A percentile compares a stretch with the other conserved stretches of the same genome.
Evolutionary conservation across 2,329 filamentous ascomycete genomes (phyloP).

Genomic region (Phialophora tarda): DNA sequence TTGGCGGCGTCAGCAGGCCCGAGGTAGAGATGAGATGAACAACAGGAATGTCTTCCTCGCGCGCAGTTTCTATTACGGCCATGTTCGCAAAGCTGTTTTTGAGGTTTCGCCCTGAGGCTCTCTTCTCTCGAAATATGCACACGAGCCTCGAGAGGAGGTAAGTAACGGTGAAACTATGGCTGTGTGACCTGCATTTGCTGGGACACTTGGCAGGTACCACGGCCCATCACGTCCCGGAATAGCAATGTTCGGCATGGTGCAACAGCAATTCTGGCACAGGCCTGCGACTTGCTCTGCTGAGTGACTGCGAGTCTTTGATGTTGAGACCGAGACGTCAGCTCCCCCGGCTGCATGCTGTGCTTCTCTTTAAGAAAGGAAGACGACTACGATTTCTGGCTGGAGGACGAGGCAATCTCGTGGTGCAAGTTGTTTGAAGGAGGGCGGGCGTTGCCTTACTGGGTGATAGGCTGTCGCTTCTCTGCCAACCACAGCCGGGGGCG

Average conservation of each 20-base stretch:
- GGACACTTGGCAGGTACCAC: not conserved
- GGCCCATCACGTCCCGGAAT: not conserved
- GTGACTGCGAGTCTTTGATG: not conserved
- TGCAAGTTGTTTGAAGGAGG: not conserved
- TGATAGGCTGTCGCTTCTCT: slow-evolving; percentile 10
- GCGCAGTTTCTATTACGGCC: not conserved
- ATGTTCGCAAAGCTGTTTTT: not conserved
- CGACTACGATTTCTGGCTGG: too few species aligned
- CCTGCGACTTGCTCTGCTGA: not conserved
- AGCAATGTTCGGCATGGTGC: not conserved
- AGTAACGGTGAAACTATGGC: slow-evolving; percentile 5
- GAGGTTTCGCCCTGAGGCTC: not conserved
- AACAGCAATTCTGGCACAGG: not conserved
- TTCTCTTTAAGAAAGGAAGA: not conserved
- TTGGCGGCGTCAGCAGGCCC: not conserved
- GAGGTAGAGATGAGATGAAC: not conserved
- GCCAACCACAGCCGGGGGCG: slow-evolving; percentile 24
- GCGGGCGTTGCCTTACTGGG: not conserved
- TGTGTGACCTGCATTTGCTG: slow-evolving; percentile 6
- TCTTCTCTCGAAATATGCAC: not conserved
- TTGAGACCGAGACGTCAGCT: not conserved
- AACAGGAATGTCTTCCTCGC: not conserved
- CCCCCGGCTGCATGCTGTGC: not conserved
- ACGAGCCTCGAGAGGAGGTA: not conserved
- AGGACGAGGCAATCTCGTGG: not conserved